phyloP scores from a whole-genome alignment of 163 green algal species.

The Chlorella variabilis region DNA sequence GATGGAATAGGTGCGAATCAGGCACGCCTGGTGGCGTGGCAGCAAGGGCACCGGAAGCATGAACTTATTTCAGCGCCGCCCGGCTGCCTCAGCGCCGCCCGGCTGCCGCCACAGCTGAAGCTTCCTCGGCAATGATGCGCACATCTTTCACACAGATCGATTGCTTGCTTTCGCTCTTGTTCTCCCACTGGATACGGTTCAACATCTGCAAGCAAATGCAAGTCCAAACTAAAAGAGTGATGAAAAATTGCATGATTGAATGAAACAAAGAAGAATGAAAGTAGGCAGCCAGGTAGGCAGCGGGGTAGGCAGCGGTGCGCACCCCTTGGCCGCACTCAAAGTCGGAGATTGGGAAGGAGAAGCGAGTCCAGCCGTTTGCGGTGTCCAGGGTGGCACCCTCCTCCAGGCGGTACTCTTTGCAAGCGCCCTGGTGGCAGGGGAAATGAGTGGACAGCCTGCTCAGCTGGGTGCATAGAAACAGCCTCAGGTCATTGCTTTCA shows the following conservation, averaged over 20 bases:
- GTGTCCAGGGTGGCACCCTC: neutral
- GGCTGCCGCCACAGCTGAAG: neutral
- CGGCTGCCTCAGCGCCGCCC: neutral
- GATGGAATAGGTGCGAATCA: no score
- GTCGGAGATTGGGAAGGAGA: conserved; percentile 8
- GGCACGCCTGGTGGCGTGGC: no score
- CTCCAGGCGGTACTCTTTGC: neutral
- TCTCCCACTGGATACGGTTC: conserved; percentile 39
- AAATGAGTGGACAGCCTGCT: neutral
- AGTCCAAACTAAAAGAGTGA: no score
- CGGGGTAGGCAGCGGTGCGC: no score
- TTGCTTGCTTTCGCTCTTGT: conserved; percentile 2
- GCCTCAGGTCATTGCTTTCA: neutral
- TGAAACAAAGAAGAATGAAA: no score
- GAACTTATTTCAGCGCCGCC: no score
- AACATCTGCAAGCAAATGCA: conserved; percentile 1
- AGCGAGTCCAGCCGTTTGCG: conserved; percentile 23
- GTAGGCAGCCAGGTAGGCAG: no score
- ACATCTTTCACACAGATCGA: conserved; percentile 41
- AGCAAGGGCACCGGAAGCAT: no score
- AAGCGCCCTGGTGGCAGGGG: neutral
- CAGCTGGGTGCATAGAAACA: neutral
- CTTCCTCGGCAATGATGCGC: neutral
- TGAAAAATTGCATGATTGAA: no score
- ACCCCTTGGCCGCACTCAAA: conserved; percentile 18